Evolutionary conservation across 2,329 filamentous ascomycete species (phyloP).

Genomic region (Didymella pinodella): DNA sequence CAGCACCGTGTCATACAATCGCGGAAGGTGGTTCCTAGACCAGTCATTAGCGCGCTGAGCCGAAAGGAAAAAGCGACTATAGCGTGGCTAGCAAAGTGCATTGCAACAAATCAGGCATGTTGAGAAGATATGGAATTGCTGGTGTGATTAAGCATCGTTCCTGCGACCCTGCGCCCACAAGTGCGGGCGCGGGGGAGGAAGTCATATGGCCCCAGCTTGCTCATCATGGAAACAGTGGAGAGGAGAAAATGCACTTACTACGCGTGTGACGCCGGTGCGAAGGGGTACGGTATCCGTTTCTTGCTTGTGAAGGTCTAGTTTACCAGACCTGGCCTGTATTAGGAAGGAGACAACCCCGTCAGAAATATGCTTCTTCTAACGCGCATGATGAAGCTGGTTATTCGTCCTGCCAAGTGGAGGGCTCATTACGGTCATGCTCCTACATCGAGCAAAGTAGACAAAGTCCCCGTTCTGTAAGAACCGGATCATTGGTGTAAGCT

Average conservation of each 20-base stretch:
- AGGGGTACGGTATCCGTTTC: background rate
- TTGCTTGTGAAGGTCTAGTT: background rate
- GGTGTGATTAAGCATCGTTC: conserved; percentile 35
- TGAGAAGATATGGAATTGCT: conserved; percentile 41
- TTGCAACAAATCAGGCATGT: conserved; percentile 24
- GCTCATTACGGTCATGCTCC: conserved; percentile 11
- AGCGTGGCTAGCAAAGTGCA: conserved; percentile 1
- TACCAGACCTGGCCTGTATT: background rate
- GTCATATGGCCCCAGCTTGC: conserved; percentile 49
- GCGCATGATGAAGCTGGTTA: background rate
- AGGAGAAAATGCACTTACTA: conserved; percentile 20
- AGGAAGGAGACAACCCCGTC: background rate
- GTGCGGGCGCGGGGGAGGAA: conserved; percentile 23
- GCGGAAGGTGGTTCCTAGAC: background rate
- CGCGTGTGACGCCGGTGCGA: background rate
- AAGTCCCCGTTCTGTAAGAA: background rate
- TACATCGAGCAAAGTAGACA: conserved; percentile 3
- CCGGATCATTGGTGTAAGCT: conserved; percentile 6
- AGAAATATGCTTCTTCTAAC: background rate
- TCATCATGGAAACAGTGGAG: conserved; percentile 34
- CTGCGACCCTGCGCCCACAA: conserved; percentile 25
- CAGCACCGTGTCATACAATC: background rate
- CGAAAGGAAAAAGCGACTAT: background rate
- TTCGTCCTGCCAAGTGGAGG: background rate
- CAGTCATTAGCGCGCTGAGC: conserved; percentile 4